These are phyloP conservation scores for Colletotrichum noveboracense DNA, from an alignment of 2,329 filamentous ascomycete species.

Conservation along the genomic window DNA sequence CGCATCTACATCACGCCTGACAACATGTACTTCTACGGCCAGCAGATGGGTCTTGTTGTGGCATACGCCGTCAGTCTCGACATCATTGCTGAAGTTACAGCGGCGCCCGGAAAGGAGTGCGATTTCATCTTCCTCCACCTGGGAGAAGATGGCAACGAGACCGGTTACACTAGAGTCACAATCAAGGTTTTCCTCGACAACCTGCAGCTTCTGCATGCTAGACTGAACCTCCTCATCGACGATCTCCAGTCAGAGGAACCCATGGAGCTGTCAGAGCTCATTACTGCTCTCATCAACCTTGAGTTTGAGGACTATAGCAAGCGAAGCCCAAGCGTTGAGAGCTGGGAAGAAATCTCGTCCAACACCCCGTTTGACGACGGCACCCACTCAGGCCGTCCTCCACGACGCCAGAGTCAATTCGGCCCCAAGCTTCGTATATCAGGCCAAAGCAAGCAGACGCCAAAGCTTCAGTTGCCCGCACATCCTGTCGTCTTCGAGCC, in stretches of 20 bases:
- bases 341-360: slow-evolving; percentile 84
- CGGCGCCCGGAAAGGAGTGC: slow-evolving; percentile 86
- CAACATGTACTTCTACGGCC: slow-evolving; percentile 95
- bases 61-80: slow-evolving; percentile 79
- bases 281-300: slow-evolving; percentile 76
- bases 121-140: slow-evolving; percentile 91
- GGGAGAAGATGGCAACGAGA: slow-evolving; percentile 64
- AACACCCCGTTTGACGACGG: slow-evolving; percentile 66
- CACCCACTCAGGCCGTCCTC: slow-evolving; percentile 45
- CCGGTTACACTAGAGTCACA: slow-evolving; percentile 75
- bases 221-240: slow-evolving; percentile 85
- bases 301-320: slow-evolving; percentile 67
- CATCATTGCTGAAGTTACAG: slow-evolving; percentile 86
- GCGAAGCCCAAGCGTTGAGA: slow-evolving; percentile 78
- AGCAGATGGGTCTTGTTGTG: slow-evolving; percentile 89
- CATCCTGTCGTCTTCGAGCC: slow-evolving; percentile 86
- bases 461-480: slow-evolving; percentile 82
- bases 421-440: slow-evolving; percentile 39
- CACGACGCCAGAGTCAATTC: slow-evolving; percentile 37
- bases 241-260: slow-evolving; percentile 77
- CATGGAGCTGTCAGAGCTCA: slow-evolving; percentile 70
- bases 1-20: slow-evolving; percentile 87
- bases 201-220: slow-evolving; percentile 78
- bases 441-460: slow-evolving; percentile 28
- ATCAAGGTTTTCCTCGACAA: slow-evolving; percentile 95